Base-by-base conservation (phyloP, 2,329 filamentous ascomycete species). In the Shiraia sp. region DNA sequence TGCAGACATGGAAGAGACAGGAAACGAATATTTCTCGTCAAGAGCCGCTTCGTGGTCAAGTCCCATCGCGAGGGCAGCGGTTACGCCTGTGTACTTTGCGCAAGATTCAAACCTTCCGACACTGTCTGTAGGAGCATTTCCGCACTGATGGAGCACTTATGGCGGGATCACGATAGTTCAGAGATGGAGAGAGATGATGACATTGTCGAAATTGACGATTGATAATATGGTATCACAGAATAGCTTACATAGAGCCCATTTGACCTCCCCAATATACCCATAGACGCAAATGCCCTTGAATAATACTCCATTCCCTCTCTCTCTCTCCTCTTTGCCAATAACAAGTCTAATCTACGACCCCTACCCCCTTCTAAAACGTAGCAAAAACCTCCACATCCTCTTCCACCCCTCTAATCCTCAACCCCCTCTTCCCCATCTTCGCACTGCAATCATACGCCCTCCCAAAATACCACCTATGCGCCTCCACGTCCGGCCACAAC, bases 401-500 rank as follows among this genome's bases (percentile, higher is more conserved):
- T 6, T 45, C 34, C 0, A 47, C 40, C 17, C 38, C 45, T 19
- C 39, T 39, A 13, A 55, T 42, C 30, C 36, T 28, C 4, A 52
- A 29, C 6, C 32, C 10, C 5, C 39, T 49, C 8, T 49, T 42
- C 45, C 42, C 31, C 28, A 47, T 45, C 31, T 40, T 32, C 15
- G 42, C 52, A 36, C 36, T 40, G 36, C 69, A 66, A 1, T 33
- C 41, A 32, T 59, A 54, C 51, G 56, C 40, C 22, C 34, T 45
- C 1, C 26, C 32, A 28, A 71, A 68, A 36, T 71, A 71, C 66
- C 66, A 71, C 23, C 53, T 39, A 49, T 71, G 67, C 5, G 68
- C 64, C 13, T 52, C 46, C 3, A 66, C 33, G 51, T 70, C 65
- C 2, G 59, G 42, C 0, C 47, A 6, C 6, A 69, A 2, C 57